Percentiles rank a stretch among this genome's conserved stretches.
Conservation (phyloP, 495 filamentous ascomycete species). For the Xylaria telfairii region DNA sequence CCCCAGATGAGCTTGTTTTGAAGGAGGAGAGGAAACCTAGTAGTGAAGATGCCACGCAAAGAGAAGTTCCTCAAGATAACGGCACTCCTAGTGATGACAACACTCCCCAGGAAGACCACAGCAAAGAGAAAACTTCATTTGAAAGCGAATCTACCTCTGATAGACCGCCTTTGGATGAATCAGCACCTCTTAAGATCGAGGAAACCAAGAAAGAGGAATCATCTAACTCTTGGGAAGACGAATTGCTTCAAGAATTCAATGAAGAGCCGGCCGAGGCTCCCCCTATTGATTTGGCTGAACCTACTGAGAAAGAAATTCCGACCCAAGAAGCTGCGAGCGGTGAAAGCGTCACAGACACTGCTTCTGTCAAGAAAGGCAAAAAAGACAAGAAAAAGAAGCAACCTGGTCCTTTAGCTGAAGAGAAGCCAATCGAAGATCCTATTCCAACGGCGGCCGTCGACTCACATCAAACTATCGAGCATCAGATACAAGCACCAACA, state of each 20-base stretch:
- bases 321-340: constrained; percentile 10
- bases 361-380: constrained; percentile 24
- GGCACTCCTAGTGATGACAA: not conserved
- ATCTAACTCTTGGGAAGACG: not conserved
- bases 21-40: constrained; percentile 24
- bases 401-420: constrained; percentile 6
- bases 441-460: not conserved
- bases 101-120: not conserved
- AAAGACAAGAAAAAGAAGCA: constrained; percentile 31
- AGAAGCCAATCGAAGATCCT: constrained; percentile 9
- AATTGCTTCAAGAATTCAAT: not conserved
- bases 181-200: constrained; percentile 17
- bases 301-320: not conserved
- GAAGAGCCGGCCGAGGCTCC: not conserved
- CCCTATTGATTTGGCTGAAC: not conserved
- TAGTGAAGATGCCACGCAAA: constrained; percentile 6
- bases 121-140: not conserved
- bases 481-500: constrained; percentile 3
- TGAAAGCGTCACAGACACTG: not conserved
- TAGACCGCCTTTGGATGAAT: constrained; percentile 6
- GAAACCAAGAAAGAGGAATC: constrained; percentile 25
- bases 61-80: not conserved
- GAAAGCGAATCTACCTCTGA: not conserved
- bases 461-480: not conserved
- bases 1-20: constrained; percentile 1